Percentiles rank a stretch among this genome's conserved stretches.
Evolutionary conservation across 139 green algal species (phyloP).

Genomic region (Auxenochlorella protothecoides): DNA sequence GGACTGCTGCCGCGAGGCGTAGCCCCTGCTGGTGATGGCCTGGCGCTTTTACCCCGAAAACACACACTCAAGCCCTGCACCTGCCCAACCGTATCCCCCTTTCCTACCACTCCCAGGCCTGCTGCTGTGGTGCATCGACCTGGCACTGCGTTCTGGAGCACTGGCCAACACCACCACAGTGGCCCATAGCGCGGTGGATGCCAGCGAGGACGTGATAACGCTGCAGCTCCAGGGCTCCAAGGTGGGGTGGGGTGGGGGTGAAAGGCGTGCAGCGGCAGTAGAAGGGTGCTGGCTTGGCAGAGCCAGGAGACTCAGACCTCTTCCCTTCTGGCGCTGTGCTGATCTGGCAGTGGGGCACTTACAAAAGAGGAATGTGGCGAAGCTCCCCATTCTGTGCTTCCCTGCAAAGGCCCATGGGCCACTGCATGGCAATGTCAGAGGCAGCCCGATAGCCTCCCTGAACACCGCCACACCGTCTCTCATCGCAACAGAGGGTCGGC

Average conservation of each 20-base stretch:
- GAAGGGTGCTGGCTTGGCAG: not conserved
- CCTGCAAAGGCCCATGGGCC: not conserved
- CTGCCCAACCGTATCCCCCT: too few relatives aligned
- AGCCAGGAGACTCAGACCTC: not conserved
- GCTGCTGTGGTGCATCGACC: constrained; percentile 13
- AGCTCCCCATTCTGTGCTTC: too few relatives aligned
- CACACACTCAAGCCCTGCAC: not conserved
- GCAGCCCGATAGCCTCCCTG: too few relatives aligned
- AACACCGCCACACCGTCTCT: not conserved
- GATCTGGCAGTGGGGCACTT: not conserved
- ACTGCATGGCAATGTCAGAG: not conserved
- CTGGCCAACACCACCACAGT: constrained; percentile 6
- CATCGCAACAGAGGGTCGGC: not conserved
- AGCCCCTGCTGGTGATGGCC: not conserved
- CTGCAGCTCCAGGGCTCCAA: not conserved
- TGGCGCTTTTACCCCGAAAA: too few relatives aligned
- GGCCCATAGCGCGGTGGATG: not conserved
- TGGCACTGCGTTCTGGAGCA: constrained; percentile 5
- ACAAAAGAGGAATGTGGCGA: too few relatives aligned
- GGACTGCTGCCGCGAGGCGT: not conserved
- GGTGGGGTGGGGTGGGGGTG: not conserved
- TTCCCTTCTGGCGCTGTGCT: not conserved
- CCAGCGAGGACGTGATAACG: not conserved
- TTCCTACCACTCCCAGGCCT: not conserved
- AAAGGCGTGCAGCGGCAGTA: not conserved